These are phyloP conservation scores for Gaultheria prostrata DNA, from an alignment of 148 eudicot species.

Conservation along the genomic window DNA sequence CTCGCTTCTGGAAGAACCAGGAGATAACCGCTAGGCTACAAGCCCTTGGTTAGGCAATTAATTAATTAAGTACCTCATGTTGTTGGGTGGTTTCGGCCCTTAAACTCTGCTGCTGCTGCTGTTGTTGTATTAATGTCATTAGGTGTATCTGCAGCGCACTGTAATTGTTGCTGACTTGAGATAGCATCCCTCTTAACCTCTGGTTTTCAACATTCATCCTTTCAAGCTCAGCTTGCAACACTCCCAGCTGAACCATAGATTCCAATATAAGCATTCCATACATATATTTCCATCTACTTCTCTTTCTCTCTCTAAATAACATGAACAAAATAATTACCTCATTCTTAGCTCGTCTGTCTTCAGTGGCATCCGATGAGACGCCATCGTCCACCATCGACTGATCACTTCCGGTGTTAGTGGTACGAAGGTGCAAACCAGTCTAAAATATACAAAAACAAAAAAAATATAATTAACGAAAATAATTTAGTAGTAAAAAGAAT, in stretches of 20 bases:
- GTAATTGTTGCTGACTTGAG: slow-evolving; percentile 57
- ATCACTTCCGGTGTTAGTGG: slow-evolving; percentile 64
- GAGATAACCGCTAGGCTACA: too few relatives aligned
- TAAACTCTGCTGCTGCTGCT: slow-evolving; percentile 36
- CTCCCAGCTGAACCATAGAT: slow-evolving; percentile 33
- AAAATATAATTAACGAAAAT: background rate
- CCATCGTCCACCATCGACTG: slow-evolving; percentile 70
- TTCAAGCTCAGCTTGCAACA: slow-evolving; percentile 59
- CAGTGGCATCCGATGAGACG: slow-evolving; percentile 49
- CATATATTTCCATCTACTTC: too few relatives aligned
- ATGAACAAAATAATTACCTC: slow-evolving; percentile 43
- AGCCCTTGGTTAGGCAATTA: too few relatives aligned
- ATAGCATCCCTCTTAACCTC: slow-evolving; percentile 54
- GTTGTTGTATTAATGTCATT: slow-evolving; percentile 43
- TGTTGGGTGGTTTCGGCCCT: slow-evolving; percentile 20
- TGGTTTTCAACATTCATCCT: slow-evolving; percentile 64
- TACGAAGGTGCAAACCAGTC: slow-evolving; percentile 76
- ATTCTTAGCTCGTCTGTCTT: slow-evolving; percentile 46
- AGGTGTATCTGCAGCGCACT: slow-evolving; percentile 52
- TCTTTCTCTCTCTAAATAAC: background rate
- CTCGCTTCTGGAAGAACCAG: too few relatives aligned
- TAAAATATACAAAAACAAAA: slow-evolving; percentile 7
- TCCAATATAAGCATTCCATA: background rate
- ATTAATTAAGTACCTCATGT: slow-evolving; percentile 26
- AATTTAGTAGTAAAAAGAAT: background rate